Percentiles rank a stretch among this genome's conserved stretches.
Evolutionary conservation across 345 rosid species (phyloP).

Genomic region (Balakata baccata): DNA sequence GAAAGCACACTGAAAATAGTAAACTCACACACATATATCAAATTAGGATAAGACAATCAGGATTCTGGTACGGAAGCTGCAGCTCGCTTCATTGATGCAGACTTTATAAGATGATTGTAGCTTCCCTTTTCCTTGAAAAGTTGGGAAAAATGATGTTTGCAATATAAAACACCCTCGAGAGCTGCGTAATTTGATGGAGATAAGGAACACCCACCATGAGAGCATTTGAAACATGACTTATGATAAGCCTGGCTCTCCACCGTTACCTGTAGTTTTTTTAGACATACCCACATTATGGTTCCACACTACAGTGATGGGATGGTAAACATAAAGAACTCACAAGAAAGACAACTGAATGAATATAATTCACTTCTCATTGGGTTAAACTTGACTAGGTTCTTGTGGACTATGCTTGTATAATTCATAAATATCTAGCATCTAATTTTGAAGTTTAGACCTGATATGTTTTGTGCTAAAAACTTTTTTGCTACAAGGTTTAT

Average conservation of each 20-base stretch:
- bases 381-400: background rate
- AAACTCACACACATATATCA: constrained; percentile 17
- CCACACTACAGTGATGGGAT: background rate
- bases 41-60: constrained; percentile 29
- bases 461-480: background rate
- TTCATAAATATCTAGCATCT: constrained; percentile 1
- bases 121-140: constrained; percentile 98
- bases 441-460: background rate
- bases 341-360: background rate
- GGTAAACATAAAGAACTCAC: background rate
- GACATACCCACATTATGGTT: background rate
- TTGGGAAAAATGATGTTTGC: constrained; percentile 96
- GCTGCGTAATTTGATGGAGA: constrained; percentile 99
- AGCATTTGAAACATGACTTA: constrained; percentile 94
- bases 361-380: background rate
- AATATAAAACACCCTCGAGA: constrained; percentile 81
- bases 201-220: constrained; percentile 88
- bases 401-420: background rate
- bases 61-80: constrained; percentile 65
- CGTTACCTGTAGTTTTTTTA: constrained; percentile 52
- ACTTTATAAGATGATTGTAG: constrained; percentile 86
- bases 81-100: constrained; percentile 71
- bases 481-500: background rate
- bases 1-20: constrained; percentile 17
- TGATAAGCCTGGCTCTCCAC: constrained; percentile 87